These are phyloP conservation scores for Penicillium sp. DNA, from an alignment of 2,329 filamentous ascomycete genomes.

Conservation along the genomic window DNA sequence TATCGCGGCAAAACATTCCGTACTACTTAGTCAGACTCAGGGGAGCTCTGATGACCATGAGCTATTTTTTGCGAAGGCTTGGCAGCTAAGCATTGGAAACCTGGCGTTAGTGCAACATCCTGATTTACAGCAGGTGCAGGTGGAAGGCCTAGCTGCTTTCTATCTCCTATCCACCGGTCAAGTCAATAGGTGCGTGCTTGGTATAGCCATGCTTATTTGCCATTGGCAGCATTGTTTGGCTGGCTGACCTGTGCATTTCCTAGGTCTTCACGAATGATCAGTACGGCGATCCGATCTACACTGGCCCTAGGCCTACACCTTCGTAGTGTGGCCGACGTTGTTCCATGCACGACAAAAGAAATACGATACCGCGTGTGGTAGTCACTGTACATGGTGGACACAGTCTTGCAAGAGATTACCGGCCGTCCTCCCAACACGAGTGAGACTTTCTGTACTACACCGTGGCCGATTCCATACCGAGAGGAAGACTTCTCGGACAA, in stretches of 20 bases:
- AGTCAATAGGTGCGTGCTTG: constrained; percentile 40
- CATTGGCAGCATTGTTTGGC: too few relatives aligned
- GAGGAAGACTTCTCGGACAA: constrained; percentile 41
- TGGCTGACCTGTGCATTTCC: too few relatives aligned
- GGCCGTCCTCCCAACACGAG: constrained; percentile 44
- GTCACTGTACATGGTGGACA: constrained; percentile 45
- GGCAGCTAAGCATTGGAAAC: constrained; percentile 41
- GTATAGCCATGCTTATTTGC: neutral
- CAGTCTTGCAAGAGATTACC: constrained; percentile 44
- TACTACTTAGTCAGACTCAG: constrained; percentile 29
- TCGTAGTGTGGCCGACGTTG: constrained; percentile 40
- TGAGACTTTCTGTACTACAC: constrained; percentile 45
- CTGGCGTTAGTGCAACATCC: constrained; percentile 42
- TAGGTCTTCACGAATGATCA: constrained; percentile 47
- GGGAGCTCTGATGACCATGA: constrained; percentile 37
- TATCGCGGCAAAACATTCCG: constrained; percentile 43
- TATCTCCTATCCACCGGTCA: constrained; percentile 45
- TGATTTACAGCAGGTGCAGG: constrained; percentile 48
- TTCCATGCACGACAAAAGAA: constrained; percentile 42
- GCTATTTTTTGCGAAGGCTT: constrained; percentile 46
- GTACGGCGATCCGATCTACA: constrained; percentile 45
- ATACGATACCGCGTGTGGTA: constrained; percentile 50
- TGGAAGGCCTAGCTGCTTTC: constrained; percentile 44
- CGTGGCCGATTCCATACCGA: constrained; percentile 42
- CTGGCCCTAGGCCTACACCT: constrained; percentile 47